Conservation (phyloP, 2,329 filamentous ascomycete genomes). For the Colletotrichum chrysophilum region DNA sequence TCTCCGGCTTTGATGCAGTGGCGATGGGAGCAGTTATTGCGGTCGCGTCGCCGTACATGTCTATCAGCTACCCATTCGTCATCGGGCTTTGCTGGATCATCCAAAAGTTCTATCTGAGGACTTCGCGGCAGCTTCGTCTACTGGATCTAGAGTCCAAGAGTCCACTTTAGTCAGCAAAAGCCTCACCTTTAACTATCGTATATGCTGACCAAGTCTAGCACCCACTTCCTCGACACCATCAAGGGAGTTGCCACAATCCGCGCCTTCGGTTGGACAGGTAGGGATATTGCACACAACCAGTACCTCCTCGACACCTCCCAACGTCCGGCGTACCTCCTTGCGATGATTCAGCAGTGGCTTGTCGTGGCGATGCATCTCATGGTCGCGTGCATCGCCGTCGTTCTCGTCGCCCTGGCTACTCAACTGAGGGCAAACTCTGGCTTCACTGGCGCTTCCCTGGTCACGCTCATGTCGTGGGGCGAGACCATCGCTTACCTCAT, state of each 20-base stretch:
- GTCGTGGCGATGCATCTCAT: slow-evolving; percentile 53
- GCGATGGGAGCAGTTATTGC: slow-evolving; percentile 50
- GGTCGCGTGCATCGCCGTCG: slow-evolving; percentile 49
- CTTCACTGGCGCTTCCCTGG: slow-evolving; percentile 37
- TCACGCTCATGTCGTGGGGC: slow-evolving; percentile 38
- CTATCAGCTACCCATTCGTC: slow-evolving; percentile 50
- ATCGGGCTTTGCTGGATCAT: slow-evolving; percentile 47
- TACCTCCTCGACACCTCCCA: slow-evolving; percentile 55
- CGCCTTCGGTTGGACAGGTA: slow-evolving; percentile 56
- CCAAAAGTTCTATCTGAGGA: slow-evolving; percentile 61
- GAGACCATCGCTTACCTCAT: slow-evolving; percentile 31
- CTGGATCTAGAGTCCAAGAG: slow-evolving; percentile 63
- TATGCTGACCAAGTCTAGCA: slow-evolving; percentile 22
- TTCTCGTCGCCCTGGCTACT: slow-evolving; percentile 53
- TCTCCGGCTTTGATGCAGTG: slow-evolving; percentile 27
- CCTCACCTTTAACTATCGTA: neutral
- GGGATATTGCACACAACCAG: slow-evolving; percentile 47
- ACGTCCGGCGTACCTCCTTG: slow-evolving; percentile 58
- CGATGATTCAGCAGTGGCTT: slow-evolving; percentile 61
- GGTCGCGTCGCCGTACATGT: slow-evolving; percentile 40
- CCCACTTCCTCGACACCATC: slow-evolving; percentile 56
- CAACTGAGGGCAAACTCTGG: slow-evolving; percentile 34
- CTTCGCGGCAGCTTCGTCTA: slow-evolving; percentile 60
- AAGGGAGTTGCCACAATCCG: slow-evolving; percentile 57
- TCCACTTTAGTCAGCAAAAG: slow-evolving; percentile 51